Conservation (phyloP, 2,329 filamentous ascomycete species). For the Sordariomycetes sp. region DNA sequence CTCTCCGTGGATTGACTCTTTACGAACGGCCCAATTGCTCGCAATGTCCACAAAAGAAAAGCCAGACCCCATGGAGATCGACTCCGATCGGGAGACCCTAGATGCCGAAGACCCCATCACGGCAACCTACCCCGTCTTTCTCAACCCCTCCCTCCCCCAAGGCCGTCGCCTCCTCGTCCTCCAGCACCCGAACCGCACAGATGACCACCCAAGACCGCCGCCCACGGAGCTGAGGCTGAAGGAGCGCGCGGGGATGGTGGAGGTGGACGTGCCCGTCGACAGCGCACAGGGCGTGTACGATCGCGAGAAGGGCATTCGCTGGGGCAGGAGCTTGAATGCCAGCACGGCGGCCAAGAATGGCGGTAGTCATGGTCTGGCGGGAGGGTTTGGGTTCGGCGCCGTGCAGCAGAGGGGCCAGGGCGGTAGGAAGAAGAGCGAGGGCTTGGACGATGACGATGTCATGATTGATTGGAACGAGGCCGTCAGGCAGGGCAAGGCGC, state of each 20-base stretch:
- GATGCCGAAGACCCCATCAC: constrained; percentile 54
- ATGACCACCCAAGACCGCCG: constrained; percentile 37
- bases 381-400: constrained; percentile 59
- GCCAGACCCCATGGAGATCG: background rate
- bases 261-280: constrained; percentile 83
- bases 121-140: constrained; percentile 73
- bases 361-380: constrained; percentile 61
- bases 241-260: constrained; percentile 70
- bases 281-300: constrained; percentile 63
- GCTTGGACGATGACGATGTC: constrained; percentile 35
- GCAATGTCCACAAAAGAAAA: too few relatives aligned
- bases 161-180: constrained; percentile 68
- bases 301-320: constrained; percentile 69
- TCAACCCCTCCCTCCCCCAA: constrained; percentile 61
- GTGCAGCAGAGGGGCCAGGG: constrained; percentile 27
- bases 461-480: constrained; percentile 57
- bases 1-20: too few relatives aligned
- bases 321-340: constrained; percentile 66
- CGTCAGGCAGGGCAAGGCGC: constrained; percentile 58
- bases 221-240: constrained; percentile 77
- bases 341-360: constrained; percentile 49
- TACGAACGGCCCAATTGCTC: too few relatives aligned
- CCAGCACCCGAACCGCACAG: constrained; percentile 75
- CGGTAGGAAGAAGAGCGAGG: constrained; percentile 24
- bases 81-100: background rate